These are phyloP conservation scores for Umbelopsis sp. DNA, from an alignment of 192 early-diverging fungal species.

Conservation along the genomic window DNA sequence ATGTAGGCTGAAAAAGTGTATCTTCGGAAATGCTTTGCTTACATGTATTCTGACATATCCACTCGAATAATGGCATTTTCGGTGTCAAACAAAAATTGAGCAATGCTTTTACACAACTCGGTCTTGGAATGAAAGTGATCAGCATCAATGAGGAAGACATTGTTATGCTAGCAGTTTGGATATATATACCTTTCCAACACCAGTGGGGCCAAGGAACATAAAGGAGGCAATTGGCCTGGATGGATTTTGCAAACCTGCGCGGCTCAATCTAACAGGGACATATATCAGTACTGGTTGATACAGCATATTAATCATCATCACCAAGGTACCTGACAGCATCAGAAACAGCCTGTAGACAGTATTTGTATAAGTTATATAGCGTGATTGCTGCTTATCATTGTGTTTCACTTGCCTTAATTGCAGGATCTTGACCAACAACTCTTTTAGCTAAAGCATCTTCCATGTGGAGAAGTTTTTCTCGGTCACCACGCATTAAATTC, in stretches of 20 bases:
- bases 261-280: conserved; percentile 50
- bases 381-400: neutral
- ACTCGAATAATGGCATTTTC: conserved; percentile 93
- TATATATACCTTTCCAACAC: conserved; percentile 77
- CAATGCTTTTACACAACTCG: conserved; percentile 77
- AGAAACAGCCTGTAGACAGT: conserved; percentile 62
- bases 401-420: conserved; percentile 58
- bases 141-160: conserved; percentile 22
- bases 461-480: conserved; percentile 72
- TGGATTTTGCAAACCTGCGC: conserved; percentile 84
- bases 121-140: conserved; percentile 37
- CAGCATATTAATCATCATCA: neutral
- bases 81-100: conserved; percentile 92
- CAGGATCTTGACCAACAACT: conserved; percentile 88
- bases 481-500: conserved; percentile 68
- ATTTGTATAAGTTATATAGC: too few relatives aligned
- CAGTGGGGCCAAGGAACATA: conserved; percentile 96
- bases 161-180: conserved; percentile 7
- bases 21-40: conserved; percentile 29
- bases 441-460: conserved; percentile 58
- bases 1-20: too few relatives aligned
- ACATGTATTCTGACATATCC: conserved; percentile 99
- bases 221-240: conserved; percentile 89
- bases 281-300: neutral
- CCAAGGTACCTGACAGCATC: conserved; percentile 68